These are phyloP conservation scores for Candida insectorum DNA, from an alignment of 805 yeast genomes.

Conservation along the genomic window DNA sequence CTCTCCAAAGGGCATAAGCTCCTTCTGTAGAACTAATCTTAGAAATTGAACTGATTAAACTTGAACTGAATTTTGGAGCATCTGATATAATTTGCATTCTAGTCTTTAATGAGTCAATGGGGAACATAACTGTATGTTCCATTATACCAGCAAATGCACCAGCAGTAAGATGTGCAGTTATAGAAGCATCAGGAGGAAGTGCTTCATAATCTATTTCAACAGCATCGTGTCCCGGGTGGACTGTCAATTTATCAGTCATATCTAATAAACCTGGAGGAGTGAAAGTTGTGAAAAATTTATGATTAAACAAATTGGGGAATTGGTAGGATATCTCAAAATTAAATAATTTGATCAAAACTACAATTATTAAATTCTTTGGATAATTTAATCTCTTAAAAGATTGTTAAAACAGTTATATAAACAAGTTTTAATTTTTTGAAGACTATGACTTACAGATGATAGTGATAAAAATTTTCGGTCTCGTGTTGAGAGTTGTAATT, in stretches of 20 bases:
- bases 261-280: neutral
- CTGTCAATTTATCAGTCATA: neutral
- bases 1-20: constrained; percentile 85
- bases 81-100: constrained; percentile 70
- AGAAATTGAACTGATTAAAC: constrained; percentile 65
- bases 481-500: too few relatives aligned
- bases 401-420: too few relatives aligned
- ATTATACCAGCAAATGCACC: constrained; percentile 99
- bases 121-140: constrained; percentile 98
- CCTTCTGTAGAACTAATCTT: constrained; percentile 87
- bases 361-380: neutral
- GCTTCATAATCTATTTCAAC: constrained; percentile 84
- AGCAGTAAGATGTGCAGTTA: constrained; percentile 78
- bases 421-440: too few relatives aligned
- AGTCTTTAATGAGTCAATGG: constrained; percentile 94
- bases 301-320: too few relatives aligned
- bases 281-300: neutral
- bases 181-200: constrained; percentile 80
- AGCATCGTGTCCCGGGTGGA: constrained; percentile 23
- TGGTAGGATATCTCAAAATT: neutral
- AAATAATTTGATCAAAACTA: too few relatives aligned
- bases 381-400: neutral
- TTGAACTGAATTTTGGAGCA: constrained; percentile 20
- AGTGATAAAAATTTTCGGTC: too few relatives aligned
- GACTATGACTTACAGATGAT: too few relatives aligned